Base-by-base conservation (phyloP, 2,329 filamentous ascomycete species). In the Penicillium capsulatum region DNA sequence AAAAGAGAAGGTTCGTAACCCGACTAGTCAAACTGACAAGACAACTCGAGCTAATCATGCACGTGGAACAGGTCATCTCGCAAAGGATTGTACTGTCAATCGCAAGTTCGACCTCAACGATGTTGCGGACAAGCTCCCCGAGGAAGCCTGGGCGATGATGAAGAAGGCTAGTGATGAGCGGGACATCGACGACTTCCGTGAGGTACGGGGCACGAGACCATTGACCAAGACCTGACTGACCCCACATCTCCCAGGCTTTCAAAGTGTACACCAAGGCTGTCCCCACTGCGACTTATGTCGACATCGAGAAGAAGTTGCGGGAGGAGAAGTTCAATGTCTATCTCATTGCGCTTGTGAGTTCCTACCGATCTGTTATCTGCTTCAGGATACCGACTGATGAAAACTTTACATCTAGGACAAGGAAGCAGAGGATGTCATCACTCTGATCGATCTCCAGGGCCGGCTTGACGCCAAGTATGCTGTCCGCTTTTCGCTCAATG, bases 381-480 rank as follows among this genome's bases (percentile, higher is more conserved):
- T 14, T 17, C 8, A 17, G 17, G 14, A 6, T 9, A 22, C 19
- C 19, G 17, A 7, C 35, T 38, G 20, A 37, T 17, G 10, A 11
- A 10, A 22, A 6, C 13, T 20, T 28, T 9, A 4, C 13, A 27
- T 19, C 42, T n/a, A 71, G 68, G 61, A 68, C 52, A 63, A 70
- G 52, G 57, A 67, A 56, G 47, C 65, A 37, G 48, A 54, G 7
- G 61, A 66, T 20, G 68, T 66, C 30, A 70, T 71, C 51, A 76
- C 67, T 33, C 64, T 76, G 16, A 70, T 79, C 47, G 69, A 75
- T 44, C 63, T 78, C 7, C 67, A 76, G 45, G 76, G 76, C 32
- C 72, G 75, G 36, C 51, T 67, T 13, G 68, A 71, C 41, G 70
- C 72, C 57, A 69, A 71, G 44, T 79, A 70, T 41, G 63, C 69